Evolutionary conservation across 2,329 filamentous ascomycete genomes (phyloP).

Genomic region (Tolypocladium sp.): DNA sequence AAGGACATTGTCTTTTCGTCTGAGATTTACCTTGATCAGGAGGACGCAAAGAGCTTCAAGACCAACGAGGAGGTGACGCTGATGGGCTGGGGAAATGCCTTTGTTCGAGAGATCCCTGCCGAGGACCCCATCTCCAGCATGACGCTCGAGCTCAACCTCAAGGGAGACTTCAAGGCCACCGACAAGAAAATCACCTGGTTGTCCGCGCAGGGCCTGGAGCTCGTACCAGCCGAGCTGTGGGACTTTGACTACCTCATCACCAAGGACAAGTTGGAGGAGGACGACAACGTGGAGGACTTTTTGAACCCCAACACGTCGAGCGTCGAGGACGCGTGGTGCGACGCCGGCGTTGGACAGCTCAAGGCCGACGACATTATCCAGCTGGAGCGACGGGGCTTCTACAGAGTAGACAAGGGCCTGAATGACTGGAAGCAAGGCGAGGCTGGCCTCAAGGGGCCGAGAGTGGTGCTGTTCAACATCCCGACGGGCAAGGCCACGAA

Average conservation of each 20-base stretch:
- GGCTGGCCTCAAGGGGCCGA: conserved; percentile 36
- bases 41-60: conserved; percentile 72
- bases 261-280: conserved; percentile 87
- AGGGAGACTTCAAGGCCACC: conserved; percentile 89
- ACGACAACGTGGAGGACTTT: conserved; percentile 78
- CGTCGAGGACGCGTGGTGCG: conserved; percentile 66
- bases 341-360: conserved; percentile 68
- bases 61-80: conserved; percentile 86
- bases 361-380: conserved; percentile 90
- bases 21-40: conserved; percentile 75
- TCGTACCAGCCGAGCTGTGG: conserved; percentile 77
- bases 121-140: conserved; percentile 56
- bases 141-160: conserved; percentile 78
- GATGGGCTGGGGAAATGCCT: conserved; percentile 93
- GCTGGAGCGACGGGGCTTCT: conserved; percentile 89
- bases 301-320: conserved; percentile 68
- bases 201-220: conserved; percentile 62
- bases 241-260: conserved; percentile 94
- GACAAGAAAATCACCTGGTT: conserved; percentile 97
- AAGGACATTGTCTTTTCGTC: conserved; percentile 79
- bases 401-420: conserved; percentile 65
- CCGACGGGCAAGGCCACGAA: conserved; percentile 36
- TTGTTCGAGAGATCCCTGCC: conserved; percentile 58
- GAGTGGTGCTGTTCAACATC: conserved; percentile 46
- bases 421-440: conserved; percentile 39